Conservation (phyloP, 78 protist species). For the Dictyostelium intermedium region DNA sequence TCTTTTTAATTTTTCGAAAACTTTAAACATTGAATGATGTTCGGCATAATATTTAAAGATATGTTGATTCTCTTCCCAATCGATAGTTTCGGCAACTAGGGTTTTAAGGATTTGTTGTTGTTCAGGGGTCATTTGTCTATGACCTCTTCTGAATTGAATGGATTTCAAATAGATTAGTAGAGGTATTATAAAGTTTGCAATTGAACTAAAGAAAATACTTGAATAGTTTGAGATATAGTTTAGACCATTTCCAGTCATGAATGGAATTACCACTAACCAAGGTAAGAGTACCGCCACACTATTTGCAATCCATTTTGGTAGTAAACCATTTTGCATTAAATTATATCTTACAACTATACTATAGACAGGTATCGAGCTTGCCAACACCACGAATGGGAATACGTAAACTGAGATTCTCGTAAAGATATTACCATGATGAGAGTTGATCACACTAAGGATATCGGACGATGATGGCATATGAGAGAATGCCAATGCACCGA, state of each 20-base stretch:
- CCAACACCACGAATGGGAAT: constrained; percentile 73
- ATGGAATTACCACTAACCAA: constrained; percentile 71
- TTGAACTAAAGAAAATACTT: constrained; percentile 62
- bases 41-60: not conserved
- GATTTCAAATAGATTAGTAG: constrained; percentile 47
- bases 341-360: constrained; percentile 70
- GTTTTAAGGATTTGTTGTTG: constrained; percentile 14
- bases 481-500: constrained; percentile 43
- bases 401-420: constrained; percentile 59
- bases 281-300: constrained; percentile 56
- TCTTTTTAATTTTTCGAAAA: not conserved
- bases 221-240: constrained; percentile 11
- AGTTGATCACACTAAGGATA: constrained; percentile 44
- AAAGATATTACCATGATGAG: constrained; percentile 9
- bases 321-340: constrained; percentile 46
- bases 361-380: constrained; percentile 73
- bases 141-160: constrained; percentile 10
- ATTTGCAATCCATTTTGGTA: constrained; percentile 39
- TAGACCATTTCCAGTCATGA: constrained; percentile 74
- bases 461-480: constrained; percentile 1
- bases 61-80: constrained; percentile 43
- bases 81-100: constrained; percentile 24
- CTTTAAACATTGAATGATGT: constrained; percentile 33
- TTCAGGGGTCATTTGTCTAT: not conserved
- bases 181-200: constrained; percentile 77